phyloP scores from a whole-genome alignment of 2,329 filamentous ascomycete species.

The Ascochyta pisi region DNA sequence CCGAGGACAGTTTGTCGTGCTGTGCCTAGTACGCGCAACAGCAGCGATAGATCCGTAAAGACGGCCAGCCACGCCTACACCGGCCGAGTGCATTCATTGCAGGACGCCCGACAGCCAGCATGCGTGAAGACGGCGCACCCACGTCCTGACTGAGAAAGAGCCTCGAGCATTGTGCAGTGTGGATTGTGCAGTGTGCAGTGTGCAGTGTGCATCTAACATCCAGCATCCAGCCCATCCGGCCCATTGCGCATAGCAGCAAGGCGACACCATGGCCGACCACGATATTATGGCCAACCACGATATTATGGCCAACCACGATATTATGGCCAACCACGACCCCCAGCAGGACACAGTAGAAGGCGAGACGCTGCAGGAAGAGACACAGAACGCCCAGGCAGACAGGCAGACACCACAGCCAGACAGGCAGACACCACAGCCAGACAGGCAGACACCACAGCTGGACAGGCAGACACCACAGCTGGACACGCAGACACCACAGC shows the following conservation, averaged over 20 bases:
- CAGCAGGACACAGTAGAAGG: neutral
- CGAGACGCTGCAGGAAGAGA: neutral
- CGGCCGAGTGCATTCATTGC: no score
- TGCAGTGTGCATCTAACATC: conserved; percentile 14
- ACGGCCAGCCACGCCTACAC: no score
- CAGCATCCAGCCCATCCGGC: conserved; percentile 25
- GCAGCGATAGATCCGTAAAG: neutral
- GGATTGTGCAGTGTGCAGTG: no score
- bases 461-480: no score
- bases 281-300: conserved; percentile 36
- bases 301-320: no score
- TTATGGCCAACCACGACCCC: conserved; percentile 11
- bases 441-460: no score
- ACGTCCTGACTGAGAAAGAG: conserved; percentile 7
- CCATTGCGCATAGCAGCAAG: neutral
- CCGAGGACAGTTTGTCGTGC: conserved; percentile 13
- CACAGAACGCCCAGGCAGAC: neutral
- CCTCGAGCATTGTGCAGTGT: no score
- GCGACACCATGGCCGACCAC: conserved; percentile 45
- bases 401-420: neutral
- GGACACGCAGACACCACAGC: neutral
- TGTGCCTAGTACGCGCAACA: neutral
- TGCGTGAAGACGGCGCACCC: neutral
- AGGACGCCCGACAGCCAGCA: neutral
- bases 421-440: no score